phyloP scores from a whole-genome alignment of 2,329 filamentous ascomycete genomes.

The Colletotrichum sp. region DNA sequence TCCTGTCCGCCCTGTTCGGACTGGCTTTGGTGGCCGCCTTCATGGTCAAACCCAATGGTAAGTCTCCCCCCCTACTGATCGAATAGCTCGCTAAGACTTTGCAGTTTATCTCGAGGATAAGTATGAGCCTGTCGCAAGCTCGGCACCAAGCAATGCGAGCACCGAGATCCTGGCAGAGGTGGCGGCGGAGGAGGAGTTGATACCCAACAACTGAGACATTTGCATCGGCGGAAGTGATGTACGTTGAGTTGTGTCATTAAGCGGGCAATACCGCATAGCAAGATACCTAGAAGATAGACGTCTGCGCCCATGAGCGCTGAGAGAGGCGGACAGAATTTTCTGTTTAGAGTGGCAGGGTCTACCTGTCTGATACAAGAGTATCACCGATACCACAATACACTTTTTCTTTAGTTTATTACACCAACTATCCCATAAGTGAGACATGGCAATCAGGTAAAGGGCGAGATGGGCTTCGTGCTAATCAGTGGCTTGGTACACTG shows the following conservation, averaged over 20 bases:
- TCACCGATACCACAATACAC: not conserved
- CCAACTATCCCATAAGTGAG: not conserved
- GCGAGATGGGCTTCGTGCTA: not conserved
- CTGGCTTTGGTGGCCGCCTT: constrained; percentile 70
- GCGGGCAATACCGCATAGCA: not conserved
- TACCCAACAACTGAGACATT: constrained; percentile 2
- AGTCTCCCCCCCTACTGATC: constrained; percentile 30
- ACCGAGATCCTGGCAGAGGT: constrained; percentile 1
- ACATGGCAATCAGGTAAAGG: fast-evolving
- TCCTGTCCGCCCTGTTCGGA: constrained; percentile 70
- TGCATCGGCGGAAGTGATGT: not conserved
- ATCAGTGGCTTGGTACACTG: not conserved
- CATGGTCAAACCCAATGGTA: constrained; percentile 77
- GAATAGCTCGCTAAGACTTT: not conserved
- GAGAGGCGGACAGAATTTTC: not conserved
- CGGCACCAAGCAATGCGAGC: not conserved
- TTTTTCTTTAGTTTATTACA: not conserved
- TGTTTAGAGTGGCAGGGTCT: not conserved
- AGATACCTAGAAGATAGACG: constrained; percentile 9
- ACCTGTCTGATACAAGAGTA: not conserved
- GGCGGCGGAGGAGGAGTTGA: not conserved
- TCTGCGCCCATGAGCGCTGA: not conserved
- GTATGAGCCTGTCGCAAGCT: not conserved
- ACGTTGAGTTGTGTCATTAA: not conserved
- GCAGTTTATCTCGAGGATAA: constrained; percentile 19